Evolutionary conservation across 306 rosid genomes (phyloP).

Genomic region (cucumber (Cucumis sativus)): DNA sequence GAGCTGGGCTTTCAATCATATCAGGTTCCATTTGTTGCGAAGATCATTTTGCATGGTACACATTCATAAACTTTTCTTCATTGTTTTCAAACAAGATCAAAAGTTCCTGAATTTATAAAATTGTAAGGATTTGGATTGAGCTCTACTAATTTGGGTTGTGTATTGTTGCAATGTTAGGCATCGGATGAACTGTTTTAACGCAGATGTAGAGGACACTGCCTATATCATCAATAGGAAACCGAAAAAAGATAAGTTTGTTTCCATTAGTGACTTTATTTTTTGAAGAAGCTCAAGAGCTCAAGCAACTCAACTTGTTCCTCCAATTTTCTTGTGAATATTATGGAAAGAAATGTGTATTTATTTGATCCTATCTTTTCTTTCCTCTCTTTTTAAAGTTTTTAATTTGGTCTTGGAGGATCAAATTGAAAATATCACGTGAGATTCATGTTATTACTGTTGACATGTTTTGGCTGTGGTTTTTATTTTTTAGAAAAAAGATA

Average conservation of each 20-base stretch:
- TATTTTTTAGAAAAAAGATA: too few species aligned
- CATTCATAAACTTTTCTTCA: background rate
- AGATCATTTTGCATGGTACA: slow-evolving; percentile 68
- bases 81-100: background rate
- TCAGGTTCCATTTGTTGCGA: slow-evolving; percentile 81
- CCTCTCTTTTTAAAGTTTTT: too few species aligned
- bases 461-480: too few species aligned
- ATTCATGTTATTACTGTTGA: too few species aligned
- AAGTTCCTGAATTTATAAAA: background rate
- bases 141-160: slow-evolving; percentile 2
- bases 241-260: slow-evolving; percentile 19
- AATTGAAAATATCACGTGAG: too few species aligned
- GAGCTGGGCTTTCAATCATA: slow-evolving; percentile 53
- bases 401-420: too few species aligned
- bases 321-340: background rate
- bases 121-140: background rate
- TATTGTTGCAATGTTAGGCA: slow-evolving; percentile 45
- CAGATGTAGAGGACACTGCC: slow-evolving; percentile 48
- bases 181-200: slow-evolving; percentile 75
- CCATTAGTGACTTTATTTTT: slow-evolving; percentile 73
- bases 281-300: slow-evolving; percentile 23
- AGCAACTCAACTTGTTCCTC: background rate
- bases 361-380: too few species aligned
- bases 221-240: slow-evolving; percentile 30
- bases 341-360: background rate